A percentile compares a stretch with the other conserved stretches of the same genome.
Evolutionary conservation across 2,329 filamentous ascomycete genomes (phyloP).

Genomic region (Pyricularia sp.): DNA sequence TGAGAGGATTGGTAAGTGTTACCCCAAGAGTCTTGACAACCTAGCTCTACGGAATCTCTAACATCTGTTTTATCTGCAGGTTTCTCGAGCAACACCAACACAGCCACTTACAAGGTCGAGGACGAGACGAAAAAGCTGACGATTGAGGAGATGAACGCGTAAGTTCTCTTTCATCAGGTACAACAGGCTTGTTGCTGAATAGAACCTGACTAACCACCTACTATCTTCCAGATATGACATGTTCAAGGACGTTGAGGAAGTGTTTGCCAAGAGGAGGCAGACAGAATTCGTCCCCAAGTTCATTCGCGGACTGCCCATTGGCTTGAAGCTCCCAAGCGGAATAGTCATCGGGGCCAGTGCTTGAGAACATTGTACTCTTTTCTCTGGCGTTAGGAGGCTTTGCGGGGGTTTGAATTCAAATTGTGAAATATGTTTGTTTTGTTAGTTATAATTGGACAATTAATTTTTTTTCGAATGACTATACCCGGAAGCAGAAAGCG

Average conservation of each 20-base stretch:
- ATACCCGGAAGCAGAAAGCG: no score
- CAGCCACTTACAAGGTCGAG: conserved; percentile 49
- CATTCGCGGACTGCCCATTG: not conserved
- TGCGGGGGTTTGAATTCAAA: no score
- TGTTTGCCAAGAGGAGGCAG: not conserved
- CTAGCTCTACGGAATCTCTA: no score
- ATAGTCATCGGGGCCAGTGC: not conserved
- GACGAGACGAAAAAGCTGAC: conserved; percentile 53
- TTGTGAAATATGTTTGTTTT: no score
- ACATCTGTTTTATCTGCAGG: no score
- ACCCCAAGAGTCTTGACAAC: not conserved
- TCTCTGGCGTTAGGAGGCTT: not conserved
- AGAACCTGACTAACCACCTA: not conserved
- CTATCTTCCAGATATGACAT: conserved; percentile 42
- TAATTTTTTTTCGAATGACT: no score
- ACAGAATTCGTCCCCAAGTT: not conserved
- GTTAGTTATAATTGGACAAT: no score
- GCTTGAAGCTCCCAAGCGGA: not conserved
- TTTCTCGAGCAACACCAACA: conserved; percentile 52
- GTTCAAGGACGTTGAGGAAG: conserved; percentile 45
- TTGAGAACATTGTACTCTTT: not conserved
- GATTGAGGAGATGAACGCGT: conserved; percentile 61
- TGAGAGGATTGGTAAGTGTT: conserved; percentile 45
- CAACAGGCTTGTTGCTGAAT: no score
- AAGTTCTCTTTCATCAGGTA: conserved; percentile 18